Evolutionary conservation across 2,329 filamentous ascomycete genomes (phyloP).

Genomic region (Botryotinia calthae): DNA sequence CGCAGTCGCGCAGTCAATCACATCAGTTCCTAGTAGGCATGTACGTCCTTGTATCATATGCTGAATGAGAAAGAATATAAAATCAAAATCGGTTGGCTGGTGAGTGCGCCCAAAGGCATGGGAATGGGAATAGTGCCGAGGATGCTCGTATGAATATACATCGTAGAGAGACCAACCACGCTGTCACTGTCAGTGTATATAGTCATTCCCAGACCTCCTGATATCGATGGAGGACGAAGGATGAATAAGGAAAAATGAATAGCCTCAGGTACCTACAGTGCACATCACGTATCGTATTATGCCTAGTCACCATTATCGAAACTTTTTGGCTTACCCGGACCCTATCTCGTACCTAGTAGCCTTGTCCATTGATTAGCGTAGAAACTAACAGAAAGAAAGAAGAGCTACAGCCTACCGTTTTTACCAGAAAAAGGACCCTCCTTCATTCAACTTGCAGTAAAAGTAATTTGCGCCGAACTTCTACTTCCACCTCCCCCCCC

Average conservation of each 20-base stretch:
- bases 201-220: no score
- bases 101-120: not conserved
- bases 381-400: slow-evolving; percentile 16
- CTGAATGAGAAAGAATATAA: not conserved
- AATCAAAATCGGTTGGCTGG: not conserved
- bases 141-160: not conserved
- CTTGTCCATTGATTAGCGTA: slow-evolving; percentile 8
- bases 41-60: not conserved
- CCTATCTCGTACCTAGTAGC: slow-evolving; percentile 1
- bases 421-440: slow-evolving; percentile 10
- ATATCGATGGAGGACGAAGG: no score
- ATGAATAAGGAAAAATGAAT: no score
- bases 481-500: slow-evolving; percentile 18
- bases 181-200: no score
- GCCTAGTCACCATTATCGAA: not conserved
- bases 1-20: not conserved
- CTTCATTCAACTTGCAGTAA: slow-evolving; percentile 4
- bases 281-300: not conserved
- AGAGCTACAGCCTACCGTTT: slow-evolving; percentile 1
- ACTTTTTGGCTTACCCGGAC: not conserved
- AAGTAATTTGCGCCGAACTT: slow-evolving; percentile 12
- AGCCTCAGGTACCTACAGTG: not conserved
- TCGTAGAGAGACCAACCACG: not conserved
- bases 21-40: not conserved
- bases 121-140: not conserved